Base-by-base conservation (phyloP, 148 eudicot species). In the Chenopodium album region DNA sequence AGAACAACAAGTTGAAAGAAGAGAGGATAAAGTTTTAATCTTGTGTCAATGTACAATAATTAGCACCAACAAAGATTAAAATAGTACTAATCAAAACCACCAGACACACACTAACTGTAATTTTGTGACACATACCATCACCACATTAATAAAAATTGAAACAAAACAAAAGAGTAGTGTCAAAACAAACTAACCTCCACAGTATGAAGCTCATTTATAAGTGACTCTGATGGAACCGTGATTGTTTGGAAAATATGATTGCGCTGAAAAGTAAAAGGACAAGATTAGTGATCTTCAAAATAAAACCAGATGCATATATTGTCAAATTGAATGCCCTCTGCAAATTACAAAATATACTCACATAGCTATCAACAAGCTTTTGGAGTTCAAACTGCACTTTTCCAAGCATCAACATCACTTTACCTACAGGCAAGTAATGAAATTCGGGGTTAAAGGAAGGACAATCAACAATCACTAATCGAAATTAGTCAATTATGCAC, bases 221-320 rank as follows among this genome's bases (percentile, higher is more conserved):
- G 95, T 79, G 99, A 95, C 87, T 94, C 98, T 54, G 99, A 95
- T 63, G 99, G 99, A 81, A 88, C 83, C 46, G 99, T 90, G 78
- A 95, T 93, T 23, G 99, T 95, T 85, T 84, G 92, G 78, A 80
- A 77, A 71, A 95, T 92, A 91, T 95, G 99, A 67, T 89, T 81
- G 4, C 99, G 97, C 99, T 95, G 94, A 46, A 85, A 88, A 81
- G 28, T 78, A 50, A 71, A 76, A 78, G 29, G 20, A 80, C 50
- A 79, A 76, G 56, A 56, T 85, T 16, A 79, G 82, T 28, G 64
- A 71, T 50, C 76, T 70, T 3, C 12, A 59, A 82, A 78, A 26
- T 31, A 32, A 44, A 31, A 46, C 12, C 29, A 65, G 59, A 22
- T n/a, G 26, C 37, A 78, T 28, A 54, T 16, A 0, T 34, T 22